Evolutionary conservation across 495 filamentous ascomycete genomes (phyloP), one percentile per base, ranked within the genome.

Genomic region (Podospora australis): DNA sequence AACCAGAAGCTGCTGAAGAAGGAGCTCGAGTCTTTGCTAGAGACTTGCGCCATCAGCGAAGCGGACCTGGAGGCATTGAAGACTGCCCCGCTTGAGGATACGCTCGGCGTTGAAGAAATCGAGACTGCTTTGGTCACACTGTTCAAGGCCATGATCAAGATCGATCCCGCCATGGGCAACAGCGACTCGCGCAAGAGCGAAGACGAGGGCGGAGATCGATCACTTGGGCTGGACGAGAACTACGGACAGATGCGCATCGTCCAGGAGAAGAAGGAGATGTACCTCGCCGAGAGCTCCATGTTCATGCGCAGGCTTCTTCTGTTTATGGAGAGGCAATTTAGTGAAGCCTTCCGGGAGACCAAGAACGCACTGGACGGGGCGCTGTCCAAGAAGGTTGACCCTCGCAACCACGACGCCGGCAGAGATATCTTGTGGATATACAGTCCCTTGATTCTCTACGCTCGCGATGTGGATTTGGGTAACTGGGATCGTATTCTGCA

Each of bases 1-100:
- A 98, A 98, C 58, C 94, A 98, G 66, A 95, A 94, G 67, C 78
- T 95, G 25, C 77, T 98, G 21, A 88, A 90, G 60, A 87, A 80
- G 38, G 92, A 98, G 64, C 73, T 98, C 3, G 79, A 90, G 50
- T 78, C 75, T 5, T 70, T 98, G 14, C 71, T 98, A 35, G 81
- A 87, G 41, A 96, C 86, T 0, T 88, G 95, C 35, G 90, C 88
- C 13, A 95, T 97, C 23, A 87, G 87, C 16, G 68, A 80, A 4
- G 65, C 78, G 16, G 81, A 94, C 49, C 73, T 97, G 17, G 78
- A 79, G 17, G 76, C 86, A 7, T 73, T 97, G 32, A 81, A 78
- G 45, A 77, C 82, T 36, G 84, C 83, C 13, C 87, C 87, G 6
- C 70, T 96, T 6, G 86, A 84, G 51, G 84, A 78, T 19, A 64